Evolutionary conservation across 176 grass and related monocot species (phyloP).

Genomic region (Aegilops umbellulata): DNA sequence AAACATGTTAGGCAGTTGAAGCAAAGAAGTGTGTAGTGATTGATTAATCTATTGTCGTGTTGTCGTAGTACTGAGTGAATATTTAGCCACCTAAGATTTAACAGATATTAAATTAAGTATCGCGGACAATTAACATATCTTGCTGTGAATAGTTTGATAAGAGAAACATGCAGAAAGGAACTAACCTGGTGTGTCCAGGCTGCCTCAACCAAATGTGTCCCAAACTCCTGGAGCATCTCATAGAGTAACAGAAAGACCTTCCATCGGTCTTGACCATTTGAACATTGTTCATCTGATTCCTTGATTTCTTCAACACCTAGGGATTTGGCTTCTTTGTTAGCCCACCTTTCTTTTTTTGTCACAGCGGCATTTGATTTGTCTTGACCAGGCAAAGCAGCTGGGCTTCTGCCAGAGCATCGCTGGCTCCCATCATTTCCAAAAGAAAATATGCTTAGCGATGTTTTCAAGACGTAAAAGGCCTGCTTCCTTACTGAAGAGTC

Average conservation of each 20-base stretch:
- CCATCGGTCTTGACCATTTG: conserved; percentile 66
- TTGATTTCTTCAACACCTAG: conserved; percentile 60
- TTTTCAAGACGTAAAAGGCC: conserved; percentile 77
- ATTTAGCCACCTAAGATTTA: neutral
- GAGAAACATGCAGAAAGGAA: conserved; percentile 30
- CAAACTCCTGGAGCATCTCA: conserved; percentile 96
- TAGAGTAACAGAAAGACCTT: conserved; percentile 86
- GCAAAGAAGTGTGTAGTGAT: neutral
- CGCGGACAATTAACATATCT: neutral
- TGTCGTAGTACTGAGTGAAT: neutral
- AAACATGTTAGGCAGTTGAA: conserved; percentile 24
- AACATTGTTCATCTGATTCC: conserved; percentile 44
- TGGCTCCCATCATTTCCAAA: conserved; percentile 26
- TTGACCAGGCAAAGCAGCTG: conserved; percentile 22
- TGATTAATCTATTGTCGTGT: neutral
- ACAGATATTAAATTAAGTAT: neutral
- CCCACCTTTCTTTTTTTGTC: conserved; percentile 89
- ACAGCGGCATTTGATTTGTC: conserved; percentile 13
- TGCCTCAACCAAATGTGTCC: conserved; percentile 93
- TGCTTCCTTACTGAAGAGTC: conserved; percentile 82
- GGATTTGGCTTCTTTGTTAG: conserved; percentile 74
- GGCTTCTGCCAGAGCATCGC: conserved; percentile 37
- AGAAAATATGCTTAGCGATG: conserved; percentile 57
- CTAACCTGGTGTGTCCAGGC: conserved; percentile 92
- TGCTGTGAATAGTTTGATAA: neutral